A percentile compares a stretch with the other conserved stretches of the same genome.
phyloP scores from a whole-genome alignment of 495 filamentous ascomycete species.

The Penicillium simplicissimum region DNA sequence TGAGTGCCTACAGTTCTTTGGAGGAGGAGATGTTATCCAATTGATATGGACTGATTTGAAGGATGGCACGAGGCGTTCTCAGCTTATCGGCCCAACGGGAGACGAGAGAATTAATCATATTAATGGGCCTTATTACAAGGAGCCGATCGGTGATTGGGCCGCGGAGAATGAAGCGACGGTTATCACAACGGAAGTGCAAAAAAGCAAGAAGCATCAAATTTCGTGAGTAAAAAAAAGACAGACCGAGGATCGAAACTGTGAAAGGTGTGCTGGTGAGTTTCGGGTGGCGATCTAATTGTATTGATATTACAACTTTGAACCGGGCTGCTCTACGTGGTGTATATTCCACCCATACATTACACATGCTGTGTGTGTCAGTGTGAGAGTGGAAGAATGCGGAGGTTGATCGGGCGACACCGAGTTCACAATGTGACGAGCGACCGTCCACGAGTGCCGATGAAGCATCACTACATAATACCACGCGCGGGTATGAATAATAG shows the following conservation, averaged over 20 bases:
- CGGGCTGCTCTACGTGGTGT: not conserved
- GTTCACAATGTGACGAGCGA: not conserved
- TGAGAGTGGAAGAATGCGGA: not conserved
- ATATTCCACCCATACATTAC: not conserved
- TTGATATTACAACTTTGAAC: constrained; percentile 2
- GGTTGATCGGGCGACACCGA: not conserved
- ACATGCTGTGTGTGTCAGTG: not conserved
- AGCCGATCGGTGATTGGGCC: constrained; percentile 24
- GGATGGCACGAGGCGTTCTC: not conserved
- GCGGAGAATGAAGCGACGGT: not conserved
- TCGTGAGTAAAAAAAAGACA: too few relatives aligned
- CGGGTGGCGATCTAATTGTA: constrained; percentile 17
- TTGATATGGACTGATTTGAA: constrained; percentile 19
- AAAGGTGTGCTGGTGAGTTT: not conserved
- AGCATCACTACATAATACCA: constrained; percentile 3
- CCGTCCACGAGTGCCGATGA: not conserved
- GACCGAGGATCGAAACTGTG: not conserved
- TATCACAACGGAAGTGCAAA: constrained; percentile 10
- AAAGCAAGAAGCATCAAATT: not conserved
- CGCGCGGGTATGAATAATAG: constrained; percentile 2
- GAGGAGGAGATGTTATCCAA: constrained; percentile 7
- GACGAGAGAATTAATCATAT: constrained; percentile 25
- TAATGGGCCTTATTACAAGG: constrained; percentile 26
- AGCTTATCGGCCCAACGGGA: constrained; percentile 36
- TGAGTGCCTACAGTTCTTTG: not conserved